A percentile compares a stretch with the other conserved stretches of the same genome.
Conservation (phyloP, 202 grass and related monocot genomes). For the Bolboschoenoplectus hybrid region DNA sequence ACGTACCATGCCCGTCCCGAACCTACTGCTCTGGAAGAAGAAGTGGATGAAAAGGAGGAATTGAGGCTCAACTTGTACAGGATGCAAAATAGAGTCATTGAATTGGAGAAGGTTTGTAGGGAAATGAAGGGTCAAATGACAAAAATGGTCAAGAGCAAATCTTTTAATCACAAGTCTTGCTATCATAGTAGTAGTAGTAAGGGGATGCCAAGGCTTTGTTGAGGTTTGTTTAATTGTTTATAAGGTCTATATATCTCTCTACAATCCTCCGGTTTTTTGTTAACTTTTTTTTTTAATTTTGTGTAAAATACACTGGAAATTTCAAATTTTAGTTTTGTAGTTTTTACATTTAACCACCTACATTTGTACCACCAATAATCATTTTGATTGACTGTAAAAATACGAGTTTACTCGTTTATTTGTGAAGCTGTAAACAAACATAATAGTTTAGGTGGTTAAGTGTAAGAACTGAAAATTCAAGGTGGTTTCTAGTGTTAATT, state of each 20-base stretch:
- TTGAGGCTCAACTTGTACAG: conserved; percentile 62
- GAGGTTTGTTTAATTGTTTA: not conserved
- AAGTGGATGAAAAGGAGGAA: conserved; percentile 61
- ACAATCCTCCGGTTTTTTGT: not conserved
- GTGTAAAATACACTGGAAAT: conserved; percentile 20
- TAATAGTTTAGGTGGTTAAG: conserved; percentile 31
- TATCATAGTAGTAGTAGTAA: conserved; percentile 42
- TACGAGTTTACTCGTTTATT: conserved; percentile 8
- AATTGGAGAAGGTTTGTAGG: conserved; percentile 84
- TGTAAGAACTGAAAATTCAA: conserved; percentile 31
- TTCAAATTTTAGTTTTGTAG: conserved; percentile 12
- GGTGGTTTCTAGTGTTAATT: conserved; percentile 12
- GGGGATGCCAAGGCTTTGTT: conserved; percentile 82
- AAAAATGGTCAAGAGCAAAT: conserved; percentile 54
- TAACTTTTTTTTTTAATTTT: not conserved
- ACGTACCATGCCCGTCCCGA: not conserved
- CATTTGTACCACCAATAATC: conserved; percentile 10
- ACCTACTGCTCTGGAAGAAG: conserved; percentile 24
- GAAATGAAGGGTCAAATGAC: conserved; percentile 80
- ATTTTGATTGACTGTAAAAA: conserved; percentile 23
- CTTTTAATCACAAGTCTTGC: conserved; percentile 45
- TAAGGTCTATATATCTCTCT: not conserved
- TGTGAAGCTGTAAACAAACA: conserved; percentile 13
- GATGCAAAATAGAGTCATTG: conserved; percentile 78
- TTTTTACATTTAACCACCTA: conserved; percentile 25